phyloP scores from a whole-genome alignment of 2,329 filamentous ascomycete species.

The Pestalotiopsis sp. region DNA sequence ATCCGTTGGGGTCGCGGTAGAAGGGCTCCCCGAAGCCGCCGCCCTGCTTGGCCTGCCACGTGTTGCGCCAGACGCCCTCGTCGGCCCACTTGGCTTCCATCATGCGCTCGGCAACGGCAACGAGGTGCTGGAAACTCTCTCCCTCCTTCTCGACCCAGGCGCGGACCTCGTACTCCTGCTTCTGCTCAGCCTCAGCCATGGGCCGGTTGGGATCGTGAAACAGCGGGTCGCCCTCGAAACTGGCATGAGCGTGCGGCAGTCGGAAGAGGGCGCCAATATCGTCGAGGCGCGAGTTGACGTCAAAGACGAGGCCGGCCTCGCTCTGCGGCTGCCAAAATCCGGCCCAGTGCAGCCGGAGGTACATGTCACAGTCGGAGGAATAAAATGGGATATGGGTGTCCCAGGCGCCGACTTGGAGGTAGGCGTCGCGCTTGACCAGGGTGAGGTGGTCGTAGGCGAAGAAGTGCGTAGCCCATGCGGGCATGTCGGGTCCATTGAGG shows the following conservation, averaged over 20 bases:
- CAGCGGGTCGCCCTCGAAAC: constrained; percentile 33
- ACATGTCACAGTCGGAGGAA: constrained; percentile 46
- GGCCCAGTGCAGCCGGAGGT: constrained; percentile 41
- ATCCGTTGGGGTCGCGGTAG: constrained; percentile 39
- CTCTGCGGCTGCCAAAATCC: constrained; percentile 39
- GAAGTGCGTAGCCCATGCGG: constrained; percentile 47
- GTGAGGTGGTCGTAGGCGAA: constrained; percentile 52
- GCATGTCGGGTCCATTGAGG: constrained; percentile 32
- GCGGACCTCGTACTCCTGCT: constrained; percentile 28
- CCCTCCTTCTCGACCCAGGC: constrained; percentile 32
- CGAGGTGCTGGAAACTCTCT: constrained; percentile 35
- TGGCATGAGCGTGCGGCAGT: constrained; percentile 34
- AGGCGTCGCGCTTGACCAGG: constrained; percentile 45
- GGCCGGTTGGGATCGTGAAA: constrained; percentile 22
- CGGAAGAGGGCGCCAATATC: constrained; percentile 43
- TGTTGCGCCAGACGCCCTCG: constrained; percentile 30
- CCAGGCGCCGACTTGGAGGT: constrained; percentile 44
- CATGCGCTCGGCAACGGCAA: constrained; percentile 33
- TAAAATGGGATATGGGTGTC: constrained; percentile 51
- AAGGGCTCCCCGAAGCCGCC: constrained; percentile 45
- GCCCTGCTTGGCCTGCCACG: constrained; percentile 40
- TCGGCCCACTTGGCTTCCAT: constrained; percentile 26
- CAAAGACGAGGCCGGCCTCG: constrained; percentile 39
- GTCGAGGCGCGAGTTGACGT: constrained; percentile 41
- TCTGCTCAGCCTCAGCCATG: constrained; percentile 27